Evolutionary conservation across 2,329 filamentous ascomycete species (phyloP), one percentile per base, ranked within the genome.

Genomic region (Verruconis gallopava): DNA sequence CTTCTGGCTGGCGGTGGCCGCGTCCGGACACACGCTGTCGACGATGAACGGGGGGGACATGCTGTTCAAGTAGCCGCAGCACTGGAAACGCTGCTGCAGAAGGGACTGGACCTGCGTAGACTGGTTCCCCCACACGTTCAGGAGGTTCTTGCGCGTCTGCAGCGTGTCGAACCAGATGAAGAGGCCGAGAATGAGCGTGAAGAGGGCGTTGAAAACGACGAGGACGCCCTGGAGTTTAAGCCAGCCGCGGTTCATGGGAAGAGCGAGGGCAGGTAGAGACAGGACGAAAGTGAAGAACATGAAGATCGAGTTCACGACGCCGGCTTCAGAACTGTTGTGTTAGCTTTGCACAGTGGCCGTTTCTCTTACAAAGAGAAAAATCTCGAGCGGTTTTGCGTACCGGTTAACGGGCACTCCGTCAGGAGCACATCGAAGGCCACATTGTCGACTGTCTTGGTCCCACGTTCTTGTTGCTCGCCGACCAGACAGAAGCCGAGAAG

Each of bases 51-150:
- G 75, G 9, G 81, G 80, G 11, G 74, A 70, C 3, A 77, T 80
- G 58, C 72, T 75, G 63, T 86, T 85, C 51, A 73, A 63, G 63
- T 84, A 91, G 47, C 84, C 84, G 52, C 84, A 91, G 73, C 84
- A 91, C 51, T 75, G 58, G 57, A 89, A 88, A 77, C 85, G 53
- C 51, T 73, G 70, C 60, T 91, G 82, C 56, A 91, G 68, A 42
- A 88, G 62, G 48, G 72, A 74, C 59, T 86, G 81, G 3, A 77
- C 66, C 2, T 61, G 50, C 0, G 69, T 53, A 3, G 71, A 54
- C 58, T 83, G 75, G 4, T 61, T 54, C 18, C 65, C 63, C 73
- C 81, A 91, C 40, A 81, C 66, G 1, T 61, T 55, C 44, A 60
- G 65, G 46, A 88, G 74, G 47, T 74, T 73, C 28, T 69, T 67